Conservation (phyloP, 768 basidiomycete species). For the Serpula lacrymans region DNA sequence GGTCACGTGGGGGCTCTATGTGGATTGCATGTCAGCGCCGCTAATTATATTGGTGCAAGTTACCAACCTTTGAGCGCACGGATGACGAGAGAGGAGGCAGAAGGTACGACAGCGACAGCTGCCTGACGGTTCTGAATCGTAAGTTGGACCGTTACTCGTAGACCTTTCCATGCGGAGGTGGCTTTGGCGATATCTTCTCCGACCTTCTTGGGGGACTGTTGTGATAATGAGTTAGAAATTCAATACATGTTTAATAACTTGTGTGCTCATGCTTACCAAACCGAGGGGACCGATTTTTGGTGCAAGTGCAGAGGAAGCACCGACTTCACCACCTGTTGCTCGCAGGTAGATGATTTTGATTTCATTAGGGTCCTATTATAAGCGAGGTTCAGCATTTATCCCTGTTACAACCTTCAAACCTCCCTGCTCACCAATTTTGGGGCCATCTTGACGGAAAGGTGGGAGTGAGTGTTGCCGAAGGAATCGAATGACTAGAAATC, state of each 20-base stretch:
- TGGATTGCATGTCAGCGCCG: conserved; percentile 5
- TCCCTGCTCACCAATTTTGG: conserved; percentile 64
- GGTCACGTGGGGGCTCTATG: conserved; percentile 95
- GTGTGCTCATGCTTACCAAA: conserved; percentile 61
- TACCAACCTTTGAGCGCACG: conserved; percentile 89
- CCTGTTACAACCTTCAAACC: neutral
- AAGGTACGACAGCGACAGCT: conserved; percentile 92
- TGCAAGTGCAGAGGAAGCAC: conserved; percentile 96
- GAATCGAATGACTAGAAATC: conserved; percentile 15
- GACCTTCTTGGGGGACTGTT: conserved; percentile 98
- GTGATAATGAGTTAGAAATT: conserved; percentile 12
- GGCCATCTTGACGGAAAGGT: conserved; percentile 51
- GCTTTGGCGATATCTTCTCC: conserved; percentile 99
- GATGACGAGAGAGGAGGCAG: conserved; percentile 96
- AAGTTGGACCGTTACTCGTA: conserved; percentile 97
- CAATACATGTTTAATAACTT: neutral
- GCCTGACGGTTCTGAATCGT: conserved; percentile 99
- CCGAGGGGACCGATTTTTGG: conserved; percentile 99
- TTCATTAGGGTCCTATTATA: conserved; percentile 88
- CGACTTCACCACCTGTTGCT: conserved; percentile 98
- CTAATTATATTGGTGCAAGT: neutral
- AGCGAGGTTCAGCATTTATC: conserved; percentile 1
- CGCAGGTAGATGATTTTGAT: conserved; percentile 99
- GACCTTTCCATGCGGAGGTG: conserved; percentile 97
- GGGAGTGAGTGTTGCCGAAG: conserved; percentile 25